phyloP scores from a whole-genome alignment of 352 stramenopile genomes.

The Aphanomyces euteiches region DNA sequence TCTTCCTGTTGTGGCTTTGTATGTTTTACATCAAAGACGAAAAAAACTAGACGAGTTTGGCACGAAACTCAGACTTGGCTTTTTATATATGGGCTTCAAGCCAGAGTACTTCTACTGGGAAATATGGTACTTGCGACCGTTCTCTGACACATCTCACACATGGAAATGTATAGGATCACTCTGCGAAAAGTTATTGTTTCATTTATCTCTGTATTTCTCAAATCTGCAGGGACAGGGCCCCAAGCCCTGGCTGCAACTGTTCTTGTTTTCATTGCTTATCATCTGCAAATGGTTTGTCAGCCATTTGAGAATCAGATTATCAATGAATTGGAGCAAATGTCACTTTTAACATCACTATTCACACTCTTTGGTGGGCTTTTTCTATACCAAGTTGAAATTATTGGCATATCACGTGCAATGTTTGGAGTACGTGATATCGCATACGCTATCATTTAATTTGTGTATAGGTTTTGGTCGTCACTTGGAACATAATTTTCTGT shows the following conservation, averaged over 20 bases:
- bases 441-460: neutral
- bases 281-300: neutral
- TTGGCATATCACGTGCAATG: neutral
- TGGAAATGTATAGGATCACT: neutral
- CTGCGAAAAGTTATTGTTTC: constrained; percentile 23
- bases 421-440: constrained; percentile 2
- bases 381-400: neutral
- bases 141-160: no score
- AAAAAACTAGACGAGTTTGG: neutral
- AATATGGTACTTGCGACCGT: neutral
- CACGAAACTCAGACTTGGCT: constrained; percentile 16
- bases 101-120: constrained; percentile 21
- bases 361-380: constrained; percentile 15
- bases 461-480: neutral
- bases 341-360: constrained; percentile 21
- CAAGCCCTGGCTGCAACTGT: constrained; percentile 15
- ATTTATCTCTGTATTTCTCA: constrained; percentile 26
- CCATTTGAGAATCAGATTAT: constrained; percentile 10
- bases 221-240: neutral
- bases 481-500: constrained; percentile 6
- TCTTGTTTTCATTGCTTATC: constrained; percentile 2
- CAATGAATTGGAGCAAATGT: constrained; percentile 16
- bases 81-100: constrained; percentile 25
- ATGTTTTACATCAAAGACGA: neutral
- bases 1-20: constrained; percentile 12